Percentiles rank a stretch among this genome's conserved stretches.
These are phyloP conservation scores for Aspergillus ochraceus DNA, from an alignment of 2,329 filamentous ascomycete genomes.

Conservation along the genomic window DNA sequence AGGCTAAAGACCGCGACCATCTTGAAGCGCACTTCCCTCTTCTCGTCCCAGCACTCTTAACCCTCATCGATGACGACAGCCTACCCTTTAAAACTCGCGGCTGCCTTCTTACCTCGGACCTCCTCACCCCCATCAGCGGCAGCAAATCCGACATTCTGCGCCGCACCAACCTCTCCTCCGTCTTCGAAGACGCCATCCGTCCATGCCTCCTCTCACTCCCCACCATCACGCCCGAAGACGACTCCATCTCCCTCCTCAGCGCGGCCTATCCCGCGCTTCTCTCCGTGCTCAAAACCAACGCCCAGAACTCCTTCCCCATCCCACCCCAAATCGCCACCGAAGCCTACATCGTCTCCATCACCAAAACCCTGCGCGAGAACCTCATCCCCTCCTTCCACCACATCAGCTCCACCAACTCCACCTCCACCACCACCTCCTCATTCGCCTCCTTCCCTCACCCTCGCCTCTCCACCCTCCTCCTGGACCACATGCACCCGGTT, in stretches of 20 bases:
- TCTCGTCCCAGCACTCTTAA: conserved; percentile 45
- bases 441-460: conserved; percentile 45
- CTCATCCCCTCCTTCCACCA: conserved; percentile 42
- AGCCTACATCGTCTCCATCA: conserved; percentile 24
- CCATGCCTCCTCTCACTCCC: conserved; percentile 77
- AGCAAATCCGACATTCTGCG: conserved; percentile 41
- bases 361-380: conserved; percentile 33
- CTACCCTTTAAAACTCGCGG: conserved; percentile 39
- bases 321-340: conserved; percentile 27
- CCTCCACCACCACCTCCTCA: conserved; percentile 37
- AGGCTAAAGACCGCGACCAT: conserved; percentile 26
- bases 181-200: conserved; percentile 46
- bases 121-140: conserved; percentile 36
- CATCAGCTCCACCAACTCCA: conserved; percentile 48
- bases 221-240: conserved; percentile 69
- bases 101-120: conserved; percentile 35
- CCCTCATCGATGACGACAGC: conserved; percentile 45
- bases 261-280: conserved; percentile 68
- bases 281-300: conserved; percentile 52
- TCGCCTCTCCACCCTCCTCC: conserved; percentile 50
- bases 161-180: conserved; percentile 45
- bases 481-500: conserved; percentile 28
- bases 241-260: conserved; percentile 65
- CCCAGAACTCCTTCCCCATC: conserved; percentile 30
- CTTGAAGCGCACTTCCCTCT: conserved; percentile 47